phyloP scores from a whole-genome alignment of 768 basidiomycete species.

The Baorangia bicolor region DNA sequence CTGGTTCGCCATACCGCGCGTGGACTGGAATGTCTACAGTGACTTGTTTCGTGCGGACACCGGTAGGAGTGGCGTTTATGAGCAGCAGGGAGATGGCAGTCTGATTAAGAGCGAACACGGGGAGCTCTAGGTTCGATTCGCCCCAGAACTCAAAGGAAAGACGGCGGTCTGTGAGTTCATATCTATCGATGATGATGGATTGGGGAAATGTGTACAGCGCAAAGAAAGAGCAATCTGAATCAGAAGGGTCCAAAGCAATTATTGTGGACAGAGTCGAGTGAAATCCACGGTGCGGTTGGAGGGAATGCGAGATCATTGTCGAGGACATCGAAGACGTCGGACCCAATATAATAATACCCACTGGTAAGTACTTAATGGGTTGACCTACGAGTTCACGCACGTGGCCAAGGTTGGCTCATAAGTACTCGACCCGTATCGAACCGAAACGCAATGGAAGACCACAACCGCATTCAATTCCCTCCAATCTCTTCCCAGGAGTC shows the following conservation, averaged over 20 bases:
- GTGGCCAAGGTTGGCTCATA: neutral
- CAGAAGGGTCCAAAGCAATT: slow-evolving; percentile 12
- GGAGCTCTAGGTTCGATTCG: slow-evolving; percentile 42
- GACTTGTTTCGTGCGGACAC: slow-evolving; percentile 6
- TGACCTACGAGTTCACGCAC: neutral
- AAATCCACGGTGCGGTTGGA: slow-evolving; percentile 28
- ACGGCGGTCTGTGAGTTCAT: slow-evolving; percentile 39
- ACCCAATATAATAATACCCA: too few species aligned
- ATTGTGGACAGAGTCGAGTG: slow-evolving; percentile 31
- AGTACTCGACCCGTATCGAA: neutral
- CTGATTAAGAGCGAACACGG: slow-evolving; percentile 36
- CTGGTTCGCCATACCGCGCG: slow-evolving; percentile 40
- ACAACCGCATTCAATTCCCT: slow-evolving; percentile 16
- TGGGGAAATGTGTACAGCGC: slow-evolving; percentile 38
- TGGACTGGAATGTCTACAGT: slow-evolving; percentile 42
- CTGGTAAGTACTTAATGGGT: too few species aligned
- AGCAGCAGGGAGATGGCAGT: slow-evolving; percentile 31
- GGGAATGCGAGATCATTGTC: slow-evolving; percentile 15
- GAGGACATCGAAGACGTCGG: slow-evolving; percentile 13
- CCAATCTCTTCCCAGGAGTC: slow-evolving; percentile 1
- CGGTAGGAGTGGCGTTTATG: slow-evolving; percentile 24
- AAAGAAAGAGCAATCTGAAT: slow-evolving; percentile 29
- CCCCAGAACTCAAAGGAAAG: slow-evolving; percentile 38
- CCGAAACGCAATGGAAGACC: slow-evolving; percentile 14
- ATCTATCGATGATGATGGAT: slow-evolving; percentile 43